phyloP scores from a whole-genome alignment of 2,329 filamentous ascomycete genomes.

The Fusarium nisikadoi region DNA sequence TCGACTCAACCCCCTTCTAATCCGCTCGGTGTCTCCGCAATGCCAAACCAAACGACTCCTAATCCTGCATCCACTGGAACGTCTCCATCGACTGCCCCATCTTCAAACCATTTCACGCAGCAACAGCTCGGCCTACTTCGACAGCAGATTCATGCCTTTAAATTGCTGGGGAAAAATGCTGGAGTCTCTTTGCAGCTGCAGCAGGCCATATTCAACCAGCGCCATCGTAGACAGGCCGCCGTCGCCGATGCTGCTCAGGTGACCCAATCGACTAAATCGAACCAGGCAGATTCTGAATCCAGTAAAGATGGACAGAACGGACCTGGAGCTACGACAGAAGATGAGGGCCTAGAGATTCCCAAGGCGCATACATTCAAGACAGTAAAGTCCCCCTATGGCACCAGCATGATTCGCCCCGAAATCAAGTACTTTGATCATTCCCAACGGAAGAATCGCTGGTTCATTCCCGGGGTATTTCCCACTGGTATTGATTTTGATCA shows the following conservation, averaged over 20 bases:
- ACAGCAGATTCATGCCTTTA: slow-evolving; percentile 91
- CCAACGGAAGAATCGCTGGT: slow-evolving; percentile 77
- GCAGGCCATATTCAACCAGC: slow-evolving; percentile 82
- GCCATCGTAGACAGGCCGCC: slow-evolving; percentile 71
- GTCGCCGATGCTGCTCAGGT: slow-evolving; percentile 58
- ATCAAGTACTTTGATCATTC: slow-evolving; percentile 86
- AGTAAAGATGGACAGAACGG: slow-evolving; percentile 52
- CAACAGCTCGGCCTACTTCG: slow-evolving; percentile 83
- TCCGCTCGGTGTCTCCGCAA: slow-evolving; percentile 53
- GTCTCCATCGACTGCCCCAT: slow-evolving; percentile 43
- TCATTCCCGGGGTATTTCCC: slow-evolving; percentile 89
- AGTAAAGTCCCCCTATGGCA: slow-evolving; percentile 78
- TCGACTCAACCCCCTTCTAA: slow-evolving; percentile 47
- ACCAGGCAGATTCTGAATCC: slow-evolving; percentile 47
- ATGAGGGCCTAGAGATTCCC: slow-evolving; percentile 46
- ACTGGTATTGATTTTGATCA: slow-evolving; percentile 89
- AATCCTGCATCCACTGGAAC: slow-evolving; percentile 48
- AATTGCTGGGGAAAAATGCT: slow-evolving; percentile 86
- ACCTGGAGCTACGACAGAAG: slow-evolving; percentile 49
- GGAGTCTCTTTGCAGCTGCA: slow-evolving; percentile 83
- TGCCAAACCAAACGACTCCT: slow-evolving; percentile 49
- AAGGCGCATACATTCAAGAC: slow-evolving; percentile 72
- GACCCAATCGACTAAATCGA: slow-evolving; percentile 46
- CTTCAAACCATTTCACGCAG: slow-evolving; percentile 73
- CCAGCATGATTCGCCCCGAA: slow-evolving; percentile 60